Base-by-base conservation (phyloP, 768 basidiomycete genomes). In the Candolleomyces eurysporus region DNA sequence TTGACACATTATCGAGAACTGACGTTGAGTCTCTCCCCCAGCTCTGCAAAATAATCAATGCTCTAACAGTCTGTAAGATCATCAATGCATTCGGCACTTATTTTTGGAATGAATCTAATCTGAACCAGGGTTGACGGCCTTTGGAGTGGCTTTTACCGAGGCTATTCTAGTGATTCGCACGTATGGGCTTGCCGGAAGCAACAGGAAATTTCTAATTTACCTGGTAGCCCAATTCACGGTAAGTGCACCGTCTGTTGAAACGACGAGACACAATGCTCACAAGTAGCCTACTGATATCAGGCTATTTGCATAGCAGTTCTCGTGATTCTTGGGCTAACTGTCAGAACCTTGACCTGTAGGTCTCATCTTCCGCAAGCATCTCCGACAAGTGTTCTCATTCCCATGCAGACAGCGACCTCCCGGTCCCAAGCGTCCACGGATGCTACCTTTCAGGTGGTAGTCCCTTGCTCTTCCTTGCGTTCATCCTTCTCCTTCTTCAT, bases 401-500 rank as follows among this genome's bases (percentile, higher is more conserved):
- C 19, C 45, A 11, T 17, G 19, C 3, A 46, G 45, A 46, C 14
- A 46, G 45, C 45, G 45, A 17, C 45, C 45, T 13, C 57, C 65
- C 65, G 2, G 53, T 67, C 19, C 53, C 63, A 17, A 59, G 43
- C 0, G 51, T 64, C 0, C 36, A 11, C 10, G 65, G 66, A 16
- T 67, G 66, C 17, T 63, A 66, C 39, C 59, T 57, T 0, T 46
- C 19, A 36, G 59, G 57, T 21, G 66, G 56, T 9, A 64, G 54
- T 32, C 40, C 52, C 6, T 53, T 63, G n/a, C 39, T 60, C 4
- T 62, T 64, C 30, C 48, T 54, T 5, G 60, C 48, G 22, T 64
- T 64, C 32, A 56, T 51, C 3, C 54, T 64, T 11, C 39, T 63
- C 7, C 54, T 63, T 56, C 42, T 61, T 9, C 48, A 48, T 21